Percentiles rank a stretch among this genome's conserved stretches.
Conservation (phyloP, 116 monocot species). For the Cymodocea nodosa region DNA sequence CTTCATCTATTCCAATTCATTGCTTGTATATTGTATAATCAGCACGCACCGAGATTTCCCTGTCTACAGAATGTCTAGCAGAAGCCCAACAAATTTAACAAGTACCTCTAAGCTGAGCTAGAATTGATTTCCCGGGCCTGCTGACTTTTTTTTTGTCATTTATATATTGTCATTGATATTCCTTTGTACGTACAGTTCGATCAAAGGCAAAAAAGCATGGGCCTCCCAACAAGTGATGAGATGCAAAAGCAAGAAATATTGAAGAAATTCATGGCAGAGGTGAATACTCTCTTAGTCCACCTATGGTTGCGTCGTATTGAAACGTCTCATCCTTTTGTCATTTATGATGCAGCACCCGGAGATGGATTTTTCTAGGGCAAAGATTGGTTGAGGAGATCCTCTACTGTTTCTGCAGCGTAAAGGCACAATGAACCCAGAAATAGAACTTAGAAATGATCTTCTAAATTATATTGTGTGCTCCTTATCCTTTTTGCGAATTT, state of each 20-base stretch:
- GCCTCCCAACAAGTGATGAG: conserved; percentile 85
- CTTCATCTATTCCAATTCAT: neutral
- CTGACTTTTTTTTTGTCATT: too few relatives aligned
- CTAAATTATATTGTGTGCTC: too few relatives aligned
- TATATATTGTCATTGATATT: neutral
- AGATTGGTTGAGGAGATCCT: conserved; percentile 18
- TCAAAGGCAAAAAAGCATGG: conserved; percentile 91
- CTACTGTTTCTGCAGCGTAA: too few relatives aligned
- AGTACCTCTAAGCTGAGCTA: too few relatives aligned
- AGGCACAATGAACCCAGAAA: too few relatives aligned
- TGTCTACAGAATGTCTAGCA: too few relatives aligned
- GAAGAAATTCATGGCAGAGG: conserved; percentile 97
- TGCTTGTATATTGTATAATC: too few relatives aligned
- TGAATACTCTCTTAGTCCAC: conserved; percentile 4
- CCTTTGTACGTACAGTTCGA: conserved; percentile 47
- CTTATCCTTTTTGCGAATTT: too few relatives aligned
- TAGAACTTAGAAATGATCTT: too few relatives aligned
- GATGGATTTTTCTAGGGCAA: conserved; percentile 95
- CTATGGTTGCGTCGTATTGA: neutral
- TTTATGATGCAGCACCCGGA: conserved; percentile 78
- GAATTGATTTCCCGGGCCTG: too few relatives aligned
- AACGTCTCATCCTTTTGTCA: neutral
- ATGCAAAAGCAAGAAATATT: conserved; percentile 90
- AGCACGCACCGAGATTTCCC: too few relatives aligned
- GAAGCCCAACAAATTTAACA: too few relatives aligned